These are phyloP conservation scores for Eucalyptus lansdowneana DNA, from an alignment of 345 rosid genomes.

Conservation along the genomic window DNA sequence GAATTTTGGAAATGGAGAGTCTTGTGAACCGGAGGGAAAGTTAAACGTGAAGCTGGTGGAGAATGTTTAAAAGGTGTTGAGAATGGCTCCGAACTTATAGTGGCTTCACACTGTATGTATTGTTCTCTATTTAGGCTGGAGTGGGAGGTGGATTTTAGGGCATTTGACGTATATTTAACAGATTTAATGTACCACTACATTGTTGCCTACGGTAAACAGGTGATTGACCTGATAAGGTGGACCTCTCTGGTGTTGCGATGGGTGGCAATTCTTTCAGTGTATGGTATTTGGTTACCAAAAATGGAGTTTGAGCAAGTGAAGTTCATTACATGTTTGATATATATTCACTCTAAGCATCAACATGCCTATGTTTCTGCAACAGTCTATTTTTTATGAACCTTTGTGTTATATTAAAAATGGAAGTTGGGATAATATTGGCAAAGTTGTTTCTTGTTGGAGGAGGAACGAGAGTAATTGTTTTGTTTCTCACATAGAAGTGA, in stretches of 20 bases:
- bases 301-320: not conserved
- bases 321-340: not conserved
- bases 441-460: not conserved
- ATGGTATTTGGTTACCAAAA: not conserved
- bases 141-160: not conserved
- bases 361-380: not conserved
- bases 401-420: not conserved
- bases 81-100: not conserved
- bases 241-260: not conserved
- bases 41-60: not conserved
- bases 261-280: not conserved
- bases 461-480: not conserved
- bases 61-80: not conserved
- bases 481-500: not conserved
- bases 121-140: not conserved
- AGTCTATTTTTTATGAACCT: not conserved
- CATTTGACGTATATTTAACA: not conserved
- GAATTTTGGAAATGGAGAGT: not conserved
- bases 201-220: not conserved
- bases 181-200: not conserved
- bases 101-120: not conserved
- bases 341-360: not conserved
- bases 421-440: not conserved
- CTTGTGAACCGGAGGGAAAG: not conserved
- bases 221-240: not conserved